A percentile compares a stretch with the other conserved stretches of the same genome.
Evolutionary conservation across 2,329 filamentous ascomycete genomes (phyloP).

Genomic region (Talaromyces sp.): DNA sequence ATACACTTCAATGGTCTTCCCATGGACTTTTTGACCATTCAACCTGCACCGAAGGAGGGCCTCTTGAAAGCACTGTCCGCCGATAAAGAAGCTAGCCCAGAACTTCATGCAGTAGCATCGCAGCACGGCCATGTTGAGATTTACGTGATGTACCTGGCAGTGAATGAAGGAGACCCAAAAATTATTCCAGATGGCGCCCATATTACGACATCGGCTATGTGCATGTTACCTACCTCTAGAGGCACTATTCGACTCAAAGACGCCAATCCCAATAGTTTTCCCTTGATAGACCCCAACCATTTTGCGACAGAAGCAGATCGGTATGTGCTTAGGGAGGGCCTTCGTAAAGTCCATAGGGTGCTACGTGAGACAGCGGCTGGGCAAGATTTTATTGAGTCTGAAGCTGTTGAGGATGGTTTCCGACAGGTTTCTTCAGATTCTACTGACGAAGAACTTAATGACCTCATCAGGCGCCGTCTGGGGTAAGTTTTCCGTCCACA

Average conservation of each 20-base stretch:
- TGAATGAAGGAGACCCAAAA: not conserved
- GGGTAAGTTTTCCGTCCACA: not conserved
- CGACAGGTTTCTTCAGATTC: not conserved
- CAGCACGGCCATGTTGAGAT: not conserved
- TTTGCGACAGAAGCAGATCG: conserved; percentile 10
- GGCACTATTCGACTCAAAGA: conserved; percentile 4
- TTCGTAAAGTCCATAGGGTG: conserved; percentile 3
- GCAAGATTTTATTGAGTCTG: not conserved
- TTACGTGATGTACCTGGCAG: not conserved
- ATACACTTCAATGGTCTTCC: not conserved
- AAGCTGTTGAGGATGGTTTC: conserved; percentile 5
- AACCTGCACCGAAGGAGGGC: conserved; percentile 1
- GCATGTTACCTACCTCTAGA: not conserved
- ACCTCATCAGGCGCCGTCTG: conserved; percentile 1
- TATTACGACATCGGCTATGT: not conserved
- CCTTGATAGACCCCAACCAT: conserved; percentile 12
- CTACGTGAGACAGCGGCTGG: conserved; percentile 5
- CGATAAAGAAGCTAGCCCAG: not conserved
- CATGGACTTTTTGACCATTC: conserved; percentile 1
- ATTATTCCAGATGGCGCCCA: conserved; percentile 3
- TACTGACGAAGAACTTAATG: conserved; percentile 1
- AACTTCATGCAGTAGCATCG: not conserved
- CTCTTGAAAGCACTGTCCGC: not conserved
- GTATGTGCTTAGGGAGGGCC: conserved; percentile 7
- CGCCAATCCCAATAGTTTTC: not conserved